Evolutionary conservation across 2,329 filamentous ascomycete genomes (phyloP).

Genomic region (Hymenoscyphus linearis): DNA sequence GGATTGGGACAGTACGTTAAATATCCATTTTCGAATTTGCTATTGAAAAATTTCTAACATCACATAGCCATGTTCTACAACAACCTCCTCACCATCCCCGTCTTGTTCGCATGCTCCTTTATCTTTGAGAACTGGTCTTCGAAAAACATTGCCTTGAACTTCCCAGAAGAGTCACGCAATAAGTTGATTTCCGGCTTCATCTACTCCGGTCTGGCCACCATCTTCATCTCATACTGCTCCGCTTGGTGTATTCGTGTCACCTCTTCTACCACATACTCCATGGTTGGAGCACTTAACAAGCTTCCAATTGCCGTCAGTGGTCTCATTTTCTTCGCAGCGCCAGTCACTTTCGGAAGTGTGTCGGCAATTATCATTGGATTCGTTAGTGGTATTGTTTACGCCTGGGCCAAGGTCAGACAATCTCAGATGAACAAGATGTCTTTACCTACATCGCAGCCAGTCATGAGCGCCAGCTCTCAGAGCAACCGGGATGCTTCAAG

Average conservation of each 20-base stretch:
- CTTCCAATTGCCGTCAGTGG: constrained; percentile 90
- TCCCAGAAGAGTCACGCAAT: constrained; percentile 76
- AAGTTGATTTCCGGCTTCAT: constrained; percentile 82
- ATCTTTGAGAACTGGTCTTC: constrained; percentile 88
- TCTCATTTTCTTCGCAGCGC: constrained; percentile 90
- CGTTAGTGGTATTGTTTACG: constrained; percentile 85
- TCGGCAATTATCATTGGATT: constrained; percentile 90
- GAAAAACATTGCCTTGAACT: constrained; percentile 79
- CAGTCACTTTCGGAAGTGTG: constrained; percentile 86
- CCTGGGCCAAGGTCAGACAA: constrained; percentile 81
- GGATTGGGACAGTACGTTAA: constrained; percentile 90
- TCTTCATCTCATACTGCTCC: constrained; percentile 99
- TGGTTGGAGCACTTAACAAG: constrained; percentile 98
- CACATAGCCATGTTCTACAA: constrained; percentile 96
- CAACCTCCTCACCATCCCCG: constrained; percentile 92
- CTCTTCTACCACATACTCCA: constrained; percentile 95
- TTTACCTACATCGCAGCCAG: constrained; percentile 61
- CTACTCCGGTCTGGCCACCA: constrained; percentile 85
- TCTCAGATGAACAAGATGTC: constrained; percentile 59
- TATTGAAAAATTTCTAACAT: constrained; percentile 29
- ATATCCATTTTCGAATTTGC: not conserved
- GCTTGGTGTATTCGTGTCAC: constrained; percentile 98
- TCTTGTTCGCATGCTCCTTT: constrained; percentile 77
- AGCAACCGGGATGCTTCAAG: constrained; percentile 81
- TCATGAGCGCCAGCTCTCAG: constrained; percentile 84